Evolutionary conservation across 805 yeast species (phyloP).

Genomic region (Blastobotrys terrestris): DNA sequence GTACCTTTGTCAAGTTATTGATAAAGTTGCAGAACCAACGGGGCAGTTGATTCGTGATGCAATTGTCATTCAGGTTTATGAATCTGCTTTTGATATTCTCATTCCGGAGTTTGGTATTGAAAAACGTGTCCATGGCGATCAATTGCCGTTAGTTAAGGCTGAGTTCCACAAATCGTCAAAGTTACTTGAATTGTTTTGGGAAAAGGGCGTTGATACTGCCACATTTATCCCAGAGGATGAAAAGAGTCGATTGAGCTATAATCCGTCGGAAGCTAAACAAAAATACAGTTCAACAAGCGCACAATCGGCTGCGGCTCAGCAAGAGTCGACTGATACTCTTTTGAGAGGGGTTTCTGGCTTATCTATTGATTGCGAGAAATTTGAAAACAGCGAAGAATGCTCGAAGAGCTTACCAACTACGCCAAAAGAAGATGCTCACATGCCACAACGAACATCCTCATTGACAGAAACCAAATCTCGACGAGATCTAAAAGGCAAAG

Average conservation of each 20-base stretch:
- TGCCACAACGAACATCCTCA: constrained; percentile 25
- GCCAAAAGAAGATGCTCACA: constrained; percentile 5
- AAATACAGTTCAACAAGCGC: constrained; percentile 51
- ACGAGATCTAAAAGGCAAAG: constrained; percentile 4
- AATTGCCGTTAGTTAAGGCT: constrained; percentile 84
- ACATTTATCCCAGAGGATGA: constrained; percentile 90
- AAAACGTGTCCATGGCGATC: constrained; percentile 96
- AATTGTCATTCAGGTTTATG: constrained; percentile 85
- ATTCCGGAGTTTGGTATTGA: constrained; percentile 93
- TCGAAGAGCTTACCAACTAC: constrained; percentile 30
- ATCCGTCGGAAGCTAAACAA: background rate
- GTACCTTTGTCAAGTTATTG: constrained; percentile 74
- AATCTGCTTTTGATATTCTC: constrained; percentile 89
- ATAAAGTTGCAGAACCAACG: constrained; percentile 55
- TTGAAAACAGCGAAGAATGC: constrained; percentile 6
- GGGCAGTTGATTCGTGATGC: constrained; percentile 81
- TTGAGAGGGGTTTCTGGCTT: constrained; percentile 8
- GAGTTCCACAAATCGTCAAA: constrained; percentile 72
- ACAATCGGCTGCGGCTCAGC: constrained; percentile 61
- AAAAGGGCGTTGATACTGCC: constrained; percentile 85
- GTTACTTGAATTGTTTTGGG: constrained; percentile 83
- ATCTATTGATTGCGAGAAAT: constrained; percentile 4
- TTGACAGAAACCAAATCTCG: constrained; percentile 18
- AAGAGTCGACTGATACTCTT: constrained; percentile 5
- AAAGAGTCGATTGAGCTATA: constrained; percentile 44